A percentile compares a stretch with the other conserved stretches of the same genome.
phyloP scores from a whole-genome alignment of 345 rosid species.

The Aegle marmelos region DNA sequence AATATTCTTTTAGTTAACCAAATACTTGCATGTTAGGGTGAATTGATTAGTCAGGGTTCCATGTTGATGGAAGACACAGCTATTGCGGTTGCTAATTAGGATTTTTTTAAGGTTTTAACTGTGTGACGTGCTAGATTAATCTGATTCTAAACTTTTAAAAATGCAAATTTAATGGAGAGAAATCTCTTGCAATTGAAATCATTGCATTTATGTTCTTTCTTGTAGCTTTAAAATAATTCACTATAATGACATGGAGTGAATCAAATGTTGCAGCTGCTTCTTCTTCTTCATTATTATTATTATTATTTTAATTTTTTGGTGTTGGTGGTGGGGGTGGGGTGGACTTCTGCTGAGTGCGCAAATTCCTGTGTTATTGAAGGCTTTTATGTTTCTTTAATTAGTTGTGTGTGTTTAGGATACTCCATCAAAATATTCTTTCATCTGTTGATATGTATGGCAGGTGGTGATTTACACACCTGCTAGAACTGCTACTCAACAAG shows the following conservation, averaged over 20 bases:
- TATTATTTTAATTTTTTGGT: too few relatives aligned
- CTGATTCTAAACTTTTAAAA: neutral
- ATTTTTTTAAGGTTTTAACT: neutral
- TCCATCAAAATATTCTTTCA: neutral
- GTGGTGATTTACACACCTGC: constrained; percentile 93
- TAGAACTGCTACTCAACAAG: constrained; percentile 92
- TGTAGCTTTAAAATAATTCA: neutral
- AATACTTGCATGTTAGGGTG: neutral
- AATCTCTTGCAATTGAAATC: neutral
- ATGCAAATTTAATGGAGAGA: neutral
- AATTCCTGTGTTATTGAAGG: neutral
- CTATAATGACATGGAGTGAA: neutral
- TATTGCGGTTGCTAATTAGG: neutral
- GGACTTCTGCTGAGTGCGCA: neutral
- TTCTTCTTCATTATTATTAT: neutral
- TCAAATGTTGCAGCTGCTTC: neutral
- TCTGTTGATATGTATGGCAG: constrained; percentile 31
- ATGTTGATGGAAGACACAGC: neutral
- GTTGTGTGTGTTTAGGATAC: neutral
- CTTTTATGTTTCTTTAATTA: neutral
- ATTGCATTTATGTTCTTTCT: neutral
- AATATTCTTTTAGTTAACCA: too few relatives aligned
- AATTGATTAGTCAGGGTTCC: neutral
- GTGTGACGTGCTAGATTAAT: neutral
- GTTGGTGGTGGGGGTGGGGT: neutral